These are phyloP conservation scores for Nemania sp. DNA, from an alignment of 2,329 filamentous ascomycete genomes.

Conservation along the genomic window DNA sequence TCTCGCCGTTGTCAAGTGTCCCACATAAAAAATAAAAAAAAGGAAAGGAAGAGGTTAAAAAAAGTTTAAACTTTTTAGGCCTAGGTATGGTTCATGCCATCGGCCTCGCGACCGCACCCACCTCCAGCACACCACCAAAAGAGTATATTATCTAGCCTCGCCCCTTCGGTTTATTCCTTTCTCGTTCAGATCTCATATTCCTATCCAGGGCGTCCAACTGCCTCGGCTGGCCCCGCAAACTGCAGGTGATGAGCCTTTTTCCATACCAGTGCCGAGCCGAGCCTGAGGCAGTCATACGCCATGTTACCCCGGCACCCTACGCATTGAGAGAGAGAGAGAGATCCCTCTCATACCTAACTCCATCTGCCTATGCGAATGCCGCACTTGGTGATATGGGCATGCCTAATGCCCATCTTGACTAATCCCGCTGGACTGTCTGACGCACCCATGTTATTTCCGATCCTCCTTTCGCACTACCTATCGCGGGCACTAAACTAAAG, in stretches of 20 bases:
- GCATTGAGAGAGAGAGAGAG: neutral
- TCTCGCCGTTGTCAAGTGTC: neutral
- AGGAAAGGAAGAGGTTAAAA: neutral
- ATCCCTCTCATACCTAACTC: neutral
- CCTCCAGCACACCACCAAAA: neutral
- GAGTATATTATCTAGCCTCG: constrained; percentile 21
- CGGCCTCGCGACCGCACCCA: constrained; percentile 10
- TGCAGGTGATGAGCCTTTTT: constrained; percentile 20
- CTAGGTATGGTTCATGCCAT: constrained; percentile 8
- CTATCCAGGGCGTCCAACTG: neutral
- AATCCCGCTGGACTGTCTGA: constrained; percentile 4
- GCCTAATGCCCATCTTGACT: constrained; percentile 15
- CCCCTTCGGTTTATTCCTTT: constrained; percentile 24
- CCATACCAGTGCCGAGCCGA: neutral
- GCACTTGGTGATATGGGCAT: constrained; percentile 7
- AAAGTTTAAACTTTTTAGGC: too few relatives aligned
- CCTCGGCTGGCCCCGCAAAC: neutral
- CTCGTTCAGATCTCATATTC: neutral
- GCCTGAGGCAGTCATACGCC: neutral
- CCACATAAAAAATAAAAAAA: constrained; percentile 2
- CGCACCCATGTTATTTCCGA: constrained; percentile 28
- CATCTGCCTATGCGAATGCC: neutral
- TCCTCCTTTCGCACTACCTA: neutral
- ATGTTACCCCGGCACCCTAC: constrained; percentile 5
- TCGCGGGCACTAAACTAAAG: constrained; percentile 13